Conservation (phyloP, 805 yeast genomes). For the Candida fluviatilis region DNA sequence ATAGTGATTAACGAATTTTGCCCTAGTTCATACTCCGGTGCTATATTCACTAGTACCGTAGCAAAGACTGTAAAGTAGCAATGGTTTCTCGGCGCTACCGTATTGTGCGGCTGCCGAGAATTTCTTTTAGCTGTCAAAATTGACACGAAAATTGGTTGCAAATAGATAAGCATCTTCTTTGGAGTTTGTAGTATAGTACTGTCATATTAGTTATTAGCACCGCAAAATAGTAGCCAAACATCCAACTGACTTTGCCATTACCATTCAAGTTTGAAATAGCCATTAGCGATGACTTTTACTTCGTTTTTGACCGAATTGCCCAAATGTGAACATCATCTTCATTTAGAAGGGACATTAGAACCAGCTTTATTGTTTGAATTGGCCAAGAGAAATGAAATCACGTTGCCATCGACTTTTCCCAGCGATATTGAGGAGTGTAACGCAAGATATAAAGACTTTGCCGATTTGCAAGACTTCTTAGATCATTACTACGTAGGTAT, state of each 20-base stretch:
- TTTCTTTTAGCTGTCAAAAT: neutral
- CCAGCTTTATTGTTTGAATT: conserved; percentile 69
- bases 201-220: neutral
- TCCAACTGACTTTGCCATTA: too few species aligned
- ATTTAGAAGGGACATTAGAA: conserved; percentile 77
- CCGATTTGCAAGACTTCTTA: conserved; percentile 72
- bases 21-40: too few species aligned
- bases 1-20: too few species aligned
- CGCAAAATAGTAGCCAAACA: too few species aligned
- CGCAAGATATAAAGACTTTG: conserved; percentile 56
- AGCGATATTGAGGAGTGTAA: conserved; percentile 52
- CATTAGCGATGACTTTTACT: neutral
- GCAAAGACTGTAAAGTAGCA: too few species aligned
- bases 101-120: neutral
- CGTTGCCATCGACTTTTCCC: conserved; percentile 63
- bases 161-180: too few species aligned
- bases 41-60: too few species aligned
- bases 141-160: neutral
- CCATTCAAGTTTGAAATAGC: too few species aligned
- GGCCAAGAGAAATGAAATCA: conserved; percentile 60
- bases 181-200: too few species aligned
- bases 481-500: conserved; percentile 79
- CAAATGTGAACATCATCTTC: conserved; percentile 85
- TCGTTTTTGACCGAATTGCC: conserved; percentile 67
- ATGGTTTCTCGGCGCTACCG: too few species aligned